phyloP scores from a whole-genome alignment of 345 rosid species.

The Isatis tinctoria region DNA sequence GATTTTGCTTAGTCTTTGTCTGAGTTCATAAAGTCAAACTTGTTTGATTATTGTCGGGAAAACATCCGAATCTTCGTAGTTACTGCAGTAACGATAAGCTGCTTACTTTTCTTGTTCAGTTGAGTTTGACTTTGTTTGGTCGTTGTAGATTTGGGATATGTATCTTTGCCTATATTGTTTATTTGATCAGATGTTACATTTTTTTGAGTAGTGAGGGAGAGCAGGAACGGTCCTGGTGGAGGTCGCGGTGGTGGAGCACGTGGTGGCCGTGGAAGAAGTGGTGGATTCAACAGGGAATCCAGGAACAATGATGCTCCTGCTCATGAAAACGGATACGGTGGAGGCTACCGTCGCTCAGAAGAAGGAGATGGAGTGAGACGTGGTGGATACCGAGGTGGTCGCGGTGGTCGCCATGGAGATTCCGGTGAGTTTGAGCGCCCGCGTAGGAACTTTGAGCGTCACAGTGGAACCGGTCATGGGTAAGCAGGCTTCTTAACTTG shows the following conservation, averaged over 20 bases:
- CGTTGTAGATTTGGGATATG: neutral
- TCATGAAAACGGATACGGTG: conserved; percentile 41
- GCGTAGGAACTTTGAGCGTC: conserved; percentile 65
- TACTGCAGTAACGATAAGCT: neutral
- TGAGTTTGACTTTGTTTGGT: neutral
- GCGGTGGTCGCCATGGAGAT: conserved; percentile 59
- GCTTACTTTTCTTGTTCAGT: neutral
- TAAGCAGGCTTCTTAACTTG: conserved; percentile 28
- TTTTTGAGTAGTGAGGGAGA: conserved; percentile 56
- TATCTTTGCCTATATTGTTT: neutral
- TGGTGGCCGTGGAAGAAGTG: conserved; percentile 37
- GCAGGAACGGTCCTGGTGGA: conserved; percentile 42
- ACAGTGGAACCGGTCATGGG: conserved; percentile 92
- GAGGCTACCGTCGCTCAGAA: conserved; percentile 42
- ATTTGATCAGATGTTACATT: neutral
- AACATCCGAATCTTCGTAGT: neutral
- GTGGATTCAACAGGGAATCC: conserved; percentile 57
- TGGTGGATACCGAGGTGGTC: conserved; percentile 40
- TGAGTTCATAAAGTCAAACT: neutral
- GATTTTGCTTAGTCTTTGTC: neutral
- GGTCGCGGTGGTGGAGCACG: conserved; percentile 44
- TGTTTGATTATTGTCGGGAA: neutral
- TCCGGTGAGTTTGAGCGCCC: conserved; percentile 66
- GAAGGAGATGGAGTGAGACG: conserved; percentile 61
- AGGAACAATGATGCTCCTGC: conserved; percentile 43